Conservation (phyloP, 1,284 basidiomycete genomes). For the Cryptococcus sp. region DNA sequence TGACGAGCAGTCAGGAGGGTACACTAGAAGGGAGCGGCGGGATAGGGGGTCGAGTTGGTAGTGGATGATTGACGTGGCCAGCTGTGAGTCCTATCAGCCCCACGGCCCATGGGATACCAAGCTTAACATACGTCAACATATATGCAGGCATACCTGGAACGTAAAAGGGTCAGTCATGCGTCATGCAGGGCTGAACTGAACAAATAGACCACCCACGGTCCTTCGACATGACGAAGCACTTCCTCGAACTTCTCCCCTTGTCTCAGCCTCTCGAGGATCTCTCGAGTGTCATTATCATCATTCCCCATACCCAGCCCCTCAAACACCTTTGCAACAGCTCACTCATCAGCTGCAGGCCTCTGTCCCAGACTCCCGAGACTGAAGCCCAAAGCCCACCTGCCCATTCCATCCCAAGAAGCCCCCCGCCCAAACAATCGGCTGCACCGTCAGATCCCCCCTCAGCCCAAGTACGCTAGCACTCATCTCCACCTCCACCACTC, state of each 20-base stretch:
- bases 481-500: constrained; percentile 51
- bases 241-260: constrained; percentile 52
- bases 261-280: constrained; percentile 60
- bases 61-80: constrained; percentile 55
- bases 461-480: constrained; percentile 76
- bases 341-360: constrained; percentile 1
- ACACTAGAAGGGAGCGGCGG: constrained; percentile 75
- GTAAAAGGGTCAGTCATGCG: neutral
- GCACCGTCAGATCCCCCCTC: constrained; percentile 63
- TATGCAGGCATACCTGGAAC: constrained; percentile 71
- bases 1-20: constrained; percentile 9
- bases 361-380: neutral
- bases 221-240: constrained; percentile 67
- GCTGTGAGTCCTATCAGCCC: constrained; percentile 47
- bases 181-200: neutral
- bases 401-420: constrained; percentile 85
- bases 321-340: constrained; percentile 60
- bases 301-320: constrained; percentile 63
- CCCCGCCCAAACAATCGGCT: constrained; percentile 62
- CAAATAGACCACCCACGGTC: constrained; percentile 77
- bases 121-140: constrained; percentile 63
- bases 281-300: constrained; percentile 76
- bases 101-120: neutral
- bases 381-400: constrained; percentile 62
- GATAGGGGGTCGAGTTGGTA: constrained; percentile 89